phyloP scores from a whole-genome alignment of 2,329 filamentous ascomycete species.

The Sporothrix globosa region DNA sequence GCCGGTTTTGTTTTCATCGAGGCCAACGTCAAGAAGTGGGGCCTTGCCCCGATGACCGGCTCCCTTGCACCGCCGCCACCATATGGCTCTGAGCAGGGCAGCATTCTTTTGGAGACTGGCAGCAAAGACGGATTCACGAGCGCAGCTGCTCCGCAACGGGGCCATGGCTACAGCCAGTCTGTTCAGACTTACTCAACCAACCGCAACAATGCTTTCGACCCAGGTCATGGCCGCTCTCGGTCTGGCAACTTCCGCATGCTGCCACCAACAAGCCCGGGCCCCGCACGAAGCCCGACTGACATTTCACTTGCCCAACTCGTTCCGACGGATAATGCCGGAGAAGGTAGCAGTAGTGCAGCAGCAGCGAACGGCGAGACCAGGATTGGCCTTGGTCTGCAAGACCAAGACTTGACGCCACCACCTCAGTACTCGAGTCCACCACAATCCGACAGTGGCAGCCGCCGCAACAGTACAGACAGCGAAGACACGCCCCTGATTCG shows the following conservation, averaged over 20 bases:
- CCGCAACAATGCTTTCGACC: constrained; percentile 51
- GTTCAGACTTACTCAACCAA: constrained; percentile 48
- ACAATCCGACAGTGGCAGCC: constrained; percentile 60
- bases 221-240: constrained; percentile 71
- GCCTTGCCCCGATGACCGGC: constrained; percentile 91
- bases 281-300: constrained; percentile 87
- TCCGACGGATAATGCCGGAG: constrained; percentile 71
- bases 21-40: constrained; percentile 99
- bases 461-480: constrained; percentile 61
- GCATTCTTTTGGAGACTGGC: constrained; percentile 88
- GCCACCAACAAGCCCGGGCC: constrained; percentile 82
- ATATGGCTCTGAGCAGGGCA: constrained; percentile 95
- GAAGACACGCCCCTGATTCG: constrained; percentile 59
- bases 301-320: constrained; percentile 90
- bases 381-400: constrained; percentile 55
- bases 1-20: constrained; percentile 99
- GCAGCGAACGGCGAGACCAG: constrained; percentile 37
- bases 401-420: constrained; percentile 66
- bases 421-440: constrained; percentile 72
- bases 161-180: constrained; percentile 52
- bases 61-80: constrained; percentile 93
- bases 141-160: constrained; percentile 45
- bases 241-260: constrained; percentile 78
- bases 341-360: constrained; percentile 57
- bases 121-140: constrained; percentile 60